Base-by-base conservation (phyloP, 768 basidiomycete species). In the Podaxis sp. region DNA sequence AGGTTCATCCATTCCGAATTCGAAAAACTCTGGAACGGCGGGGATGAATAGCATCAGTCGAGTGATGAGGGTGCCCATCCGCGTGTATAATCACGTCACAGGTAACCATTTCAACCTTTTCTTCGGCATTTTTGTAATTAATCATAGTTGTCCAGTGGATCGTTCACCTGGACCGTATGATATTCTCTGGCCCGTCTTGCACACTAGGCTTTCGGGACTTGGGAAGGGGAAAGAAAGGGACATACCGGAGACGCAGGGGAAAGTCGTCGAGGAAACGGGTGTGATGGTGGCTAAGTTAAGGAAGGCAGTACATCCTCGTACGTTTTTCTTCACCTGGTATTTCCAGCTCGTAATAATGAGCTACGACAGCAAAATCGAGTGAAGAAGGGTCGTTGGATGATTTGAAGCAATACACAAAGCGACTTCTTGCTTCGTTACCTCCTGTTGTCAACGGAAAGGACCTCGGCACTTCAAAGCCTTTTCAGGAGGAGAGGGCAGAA, bases 61-160 rank as follows among this genome's bases (percentile, higher is more conserved):
- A 37, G 84, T 95, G 2, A 93, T 96, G 89, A 91, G 90, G 55
- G 90, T 98, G 1, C 96, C 96, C 0, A 89, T 99, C 50, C 79
- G 94, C 24, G 80, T 98, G 4, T 98, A 97, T 75, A 95, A 93
- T 62, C 80, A 95, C 66, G 91, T 97, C 61, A 77, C 85, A 51
- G 85, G 95, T 94, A 66, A 87, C 71, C 13, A 38, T 61, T 13
- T 36, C 9, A 17, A 33, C 24, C 43, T 41, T 24, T 9, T 57
- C 17, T 52, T 47, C 38, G 27, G 37, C 54, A n/a, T 40, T 66
- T 59, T 52, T 46, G 17, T 29, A 13, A 49, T 12, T 37, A 13
- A 50, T 19, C 49, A 22, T 22, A 50, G 49, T 63, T 19, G 56
- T 33, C 19, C 64, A 86, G 85, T 87, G 12, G 83, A 83, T 11